These are phyloP conservation scores for Leptographium procerum DNA, from an alignment of 2,329 filamentous ascomycete genomes.

Conservation along the genomic window DNA sequence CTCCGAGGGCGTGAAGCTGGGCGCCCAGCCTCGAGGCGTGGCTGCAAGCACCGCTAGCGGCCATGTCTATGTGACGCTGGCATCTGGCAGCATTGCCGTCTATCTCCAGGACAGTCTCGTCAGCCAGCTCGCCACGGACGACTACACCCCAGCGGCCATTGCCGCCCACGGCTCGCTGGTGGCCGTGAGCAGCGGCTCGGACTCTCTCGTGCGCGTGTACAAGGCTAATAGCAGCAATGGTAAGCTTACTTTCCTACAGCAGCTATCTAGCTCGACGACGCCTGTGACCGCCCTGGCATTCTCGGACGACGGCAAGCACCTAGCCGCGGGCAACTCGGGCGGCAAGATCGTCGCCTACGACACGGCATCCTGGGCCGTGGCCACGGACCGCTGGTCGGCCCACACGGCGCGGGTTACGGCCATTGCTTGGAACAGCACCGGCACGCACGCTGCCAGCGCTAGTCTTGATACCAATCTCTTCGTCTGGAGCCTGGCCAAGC, in stretches of 20 bases:
- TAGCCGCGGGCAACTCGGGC: slow-evolving; percentile 72
- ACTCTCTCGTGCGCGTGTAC: slow-evolving; percentile 65
- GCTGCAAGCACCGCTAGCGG: slow-evolving; percentile 35
- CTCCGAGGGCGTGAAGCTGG: slow-evolving; percentile 47
- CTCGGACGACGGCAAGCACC: slow-evolving; percentile 60
- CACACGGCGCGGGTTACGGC: slow-evolving; percentile 47
- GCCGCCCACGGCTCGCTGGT: slow-evolving; percentile 57
- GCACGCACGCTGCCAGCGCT: slow-evolving; percentile 71
- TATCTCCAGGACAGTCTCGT: slow-evolving; percentile 51
- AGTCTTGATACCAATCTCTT: slow-evolving; percentile 85
- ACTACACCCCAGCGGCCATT: slow-evolving; percentile 58
- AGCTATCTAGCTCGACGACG: slow-evolving; percentile 57
- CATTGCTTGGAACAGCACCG: slow-evolving; percentile 65
- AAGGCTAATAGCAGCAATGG: slow-evolving; percentile 40
- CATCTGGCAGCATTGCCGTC: slow-evolving; percentile 33
- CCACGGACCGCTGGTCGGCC: slow-evolving; percentile 61
- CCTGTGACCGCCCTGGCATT: slow-evolving; percentile 74
- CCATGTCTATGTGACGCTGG: slow-evolving; percentile 46
- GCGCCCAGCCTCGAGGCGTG: slow-evolving; percentile 71
- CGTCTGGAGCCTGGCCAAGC: slow-evolving; percentile 78
- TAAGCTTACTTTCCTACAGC: slow-evolving; percentile 41
- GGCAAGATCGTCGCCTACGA: slow-evolving; percentile 84
- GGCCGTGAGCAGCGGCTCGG: slow-evolving; percentile 60
- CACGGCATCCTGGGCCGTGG: slow-evolving; percentile 49
- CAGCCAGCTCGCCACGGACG: slow-evolving; percentile 40